A percentile compares a stretch with the other conserved stretches of the same genome.
phyloP scores from a whole-genome alignment of 768 basidiomycete genomes.

The Termitomyces sp. region DNA sequence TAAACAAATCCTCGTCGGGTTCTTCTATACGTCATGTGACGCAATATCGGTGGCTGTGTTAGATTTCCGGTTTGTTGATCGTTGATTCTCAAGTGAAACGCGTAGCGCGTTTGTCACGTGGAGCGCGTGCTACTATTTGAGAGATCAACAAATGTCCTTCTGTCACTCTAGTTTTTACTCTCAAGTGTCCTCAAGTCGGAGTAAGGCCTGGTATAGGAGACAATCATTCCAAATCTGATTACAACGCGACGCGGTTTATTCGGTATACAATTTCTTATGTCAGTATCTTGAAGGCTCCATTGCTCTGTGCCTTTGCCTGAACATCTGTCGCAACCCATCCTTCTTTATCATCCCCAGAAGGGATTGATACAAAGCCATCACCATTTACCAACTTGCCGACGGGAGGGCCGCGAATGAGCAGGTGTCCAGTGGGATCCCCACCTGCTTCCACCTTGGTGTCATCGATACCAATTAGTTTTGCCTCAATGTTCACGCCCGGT shows the following conservation, averaged over 20 bases:
- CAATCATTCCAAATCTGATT: not conserved
- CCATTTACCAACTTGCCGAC: slow-evolving; percentile 49
- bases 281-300: slow-evolving; percentile 56
- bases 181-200: too few relatives aligned
- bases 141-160: not conserved
- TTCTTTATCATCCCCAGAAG: slow-evolving; percentile 25
- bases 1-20: slow-evolving; percentile 18
- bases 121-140: slow-evolving; percentile 5
- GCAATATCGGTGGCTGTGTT: slow-evolving; percentile 31
- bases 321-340: slow-evolving; percentile 43
- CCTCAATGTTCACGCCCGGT: slow-evolving; percentile 82
- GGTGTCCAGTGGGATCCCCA: slow-evolving; percentile 54
- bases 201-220: not conserved
- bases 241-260: not conserved
- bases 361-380: slow-evolving; percentile 34
- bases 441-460: slow-evolving; percentile 63
- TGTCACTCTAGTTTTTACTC: not conserved
- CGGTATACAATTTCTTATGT: not conserved
- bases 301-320: slow-evolving; percentile 48
- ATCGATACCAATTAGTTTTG: slow-evolving; percentile 64
- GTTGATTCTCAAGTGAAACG: not conserved
- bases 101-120: slow-evolving; percentile 20
- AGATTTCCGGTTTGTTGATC: slow-evolving; percentile 35
- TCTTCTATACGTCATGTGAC: slow-evolving; percentile 18
- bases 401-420: slow-evolving; percentile 68